Evolutionary conservation across 768 basidiomycete species (phyloP), one percentile per base, ranked within the genome.

Genomic region (Pleurotus platypus): DNA sequence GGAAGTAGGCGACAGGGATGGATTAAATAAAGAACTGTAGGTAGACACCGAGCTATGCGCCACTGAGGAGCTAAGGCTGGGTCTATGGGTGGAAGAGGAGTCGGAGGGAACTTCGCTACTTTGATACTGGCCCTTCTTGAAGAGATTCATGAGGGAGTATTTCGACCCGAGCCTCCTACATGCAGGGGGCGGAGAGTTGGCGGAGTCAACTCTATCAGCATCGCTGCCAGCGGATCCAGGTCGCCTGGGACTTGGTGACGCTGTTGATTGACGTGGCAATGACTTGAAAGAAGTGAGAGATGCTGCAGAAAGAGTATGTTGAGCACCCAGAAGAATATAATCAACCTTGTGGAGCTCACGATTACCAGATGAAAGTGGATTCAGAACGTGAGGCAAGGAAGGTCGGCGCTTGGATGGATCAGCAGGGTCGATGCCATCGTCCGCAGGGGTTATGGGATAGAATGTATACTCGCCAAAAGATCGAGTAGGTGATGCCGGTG

Each of bases 161-260:
- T 92, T 92, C 69, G 85, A 84, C 24, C 80, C 79, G 3, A 89
- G 69, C 62, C 76, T 85, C 48, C 75, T 71, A 30, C 69, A 70
- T 9, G 71, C 66, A 15, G 68, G 53, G 26, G 72, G 58, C 37
- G 70, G 56, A 35, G 40, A 54, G 39, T 18, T 18, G 5, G 39
- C 18, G 24, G 37, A 18, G 22, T 54, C 51, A n/a, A 15, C 18
- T 42, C 65, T 71, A 22, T 88, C 86, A 55, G 84, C 80, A 55
- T 78, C 87, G 27, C 78, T 86, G 4, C 89, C 88, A 38, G 89
- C 87, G 39, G 89, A 91, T 58, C 85, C 78, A 15, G 91, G 90
- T 55, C 90, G 77, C 40, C 76, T 78, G 40, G 76, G 75, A 43
- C 68, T 69, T 22, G 64, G 61, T 57, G 51, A 54, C 16, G 37